Evolutionary conservation across 2,329 filamentous ascomycete species (phyloP), one percentile per base, ranked within the genome.

Genomic region (Lithohypha guttulata): DNA sequence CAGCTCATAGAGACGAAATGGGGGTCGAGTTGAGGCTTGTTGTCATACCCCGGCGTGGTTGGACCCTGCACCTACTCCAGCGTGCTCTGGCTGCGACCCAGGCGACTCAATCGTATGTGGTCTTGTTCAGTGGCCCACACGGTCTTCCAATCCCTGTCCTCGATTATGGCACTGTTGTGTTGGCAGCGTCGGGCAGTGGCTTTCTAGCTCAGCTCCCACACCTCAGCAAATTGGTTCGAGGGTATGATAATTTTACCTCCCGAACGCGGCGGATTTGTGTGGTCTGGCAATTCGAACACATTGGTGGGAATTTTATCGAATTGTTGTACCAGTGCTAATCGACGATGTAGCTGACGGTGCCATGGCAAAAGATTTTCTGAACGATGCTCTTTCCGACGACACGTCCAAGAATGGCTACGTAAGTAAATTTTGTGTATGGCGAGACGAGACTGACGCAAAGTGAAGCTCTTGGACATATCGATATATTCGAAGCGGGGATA

Each of bases 61-160:
- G 30, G 30, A 33, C 30, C 8, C 22, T n/a, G 22, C 7, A 7
- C 7, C 7, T n/a, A n/a, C 22, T n/a, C 22, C 7, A 25, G 7
- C 22, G n/a, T 25, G n/a, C n/a, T n/a, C 7, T 7, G 22, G 22
- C 22, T 7, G 22, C n/a, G n/a, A 7, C n/a, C n/a, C 22, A 7
- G n/a, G 7, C 22, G 7, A 7, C 22, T 25, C 7, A 25, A 7
- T 7, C 22, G 7, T n/a, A 25, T 25, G 7, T 25, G 7, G 22
- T 25, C 22, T 25, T 25, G 22, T 29, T 29, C 27, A 29, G 27
- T 29, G 27, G 27, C 6, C 27, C 27, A 6, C 27, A 29, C 27
- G 27, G 27, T 5, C 5, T 6, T 5, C n/a, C 6, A 6, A 6
- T 6, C 6, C 6, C 11, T 13, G 27, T 29, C 27, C 11, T 13